These are phyloP conservation scores for Zymoseptoria ardabiliae DNA, from an alignment of 2,329 filamentous ascomycete genomes.

Conservation along the genomic window DNA sequence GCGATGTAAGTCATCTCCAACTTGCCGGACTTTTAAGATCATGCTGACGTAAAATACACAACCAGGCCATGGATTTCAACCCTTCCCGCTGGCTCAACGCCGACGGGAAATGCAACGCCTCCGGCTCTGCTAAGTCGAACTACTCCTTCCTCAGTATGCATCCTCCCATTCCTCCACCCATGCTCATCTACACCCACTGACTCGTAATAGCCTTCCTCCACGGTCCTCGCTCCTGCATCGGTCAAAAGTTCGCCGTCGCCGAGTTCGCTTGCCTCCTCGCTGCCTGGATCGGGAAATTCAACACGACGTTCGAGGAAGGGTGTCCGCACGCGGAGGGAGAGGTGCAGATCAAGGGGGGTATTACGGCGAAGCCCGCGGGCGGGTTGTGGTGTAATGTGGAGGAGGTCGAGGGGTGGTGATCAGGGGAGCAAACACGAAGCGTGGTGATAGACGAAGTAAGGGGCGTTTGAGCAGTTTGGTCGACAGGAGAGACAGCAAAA, in stretches of 20 bases:
- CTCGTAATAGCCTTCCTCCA: slow-evolving; percentile 60
- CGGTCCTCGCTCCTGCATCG: slow-evolving; percentile 80
- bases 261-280: slow-evolving; percentile 83
- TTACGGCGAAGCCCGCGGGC: slow-evolving; percentile 65
- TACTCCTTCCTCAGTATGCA: slow-evolving; percentile 58
- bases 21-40: too few relatives aligned
- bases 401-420: slow-evolving; percentile 59
- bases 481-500: neutral
- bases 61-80: slow-evolving; percentile 52
- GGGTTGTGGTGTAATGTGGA: slow-evolving; percentile 64
- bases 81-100: slow-evolving; percentile 65
- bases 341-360: slow-evolving; percentile 58
- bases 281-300: slow-evolving; percentile 67
- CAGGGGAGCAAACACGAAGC: neutral
- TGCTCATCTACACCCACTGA: neutral
- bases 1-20: slow-evolving; percentile 46
- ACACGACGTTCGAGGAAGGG: slow-evolving; percentile 57
- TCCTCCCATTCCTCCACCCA: neutral
- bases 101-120: slow-evolving; percentile 48
- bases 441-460: neutral
- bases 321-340: slow-evolving; percentile 38
- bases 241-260: slow-evolving; percentile 67
- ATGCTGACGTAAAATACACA: neutral
- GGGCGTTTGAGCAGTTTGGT: neutral
- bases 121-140: slow-evolving; percentile 67